Evolutionary conservation across 345 rosid genomes (phyloP).

Genomic region (Salix caprea): DNA sequence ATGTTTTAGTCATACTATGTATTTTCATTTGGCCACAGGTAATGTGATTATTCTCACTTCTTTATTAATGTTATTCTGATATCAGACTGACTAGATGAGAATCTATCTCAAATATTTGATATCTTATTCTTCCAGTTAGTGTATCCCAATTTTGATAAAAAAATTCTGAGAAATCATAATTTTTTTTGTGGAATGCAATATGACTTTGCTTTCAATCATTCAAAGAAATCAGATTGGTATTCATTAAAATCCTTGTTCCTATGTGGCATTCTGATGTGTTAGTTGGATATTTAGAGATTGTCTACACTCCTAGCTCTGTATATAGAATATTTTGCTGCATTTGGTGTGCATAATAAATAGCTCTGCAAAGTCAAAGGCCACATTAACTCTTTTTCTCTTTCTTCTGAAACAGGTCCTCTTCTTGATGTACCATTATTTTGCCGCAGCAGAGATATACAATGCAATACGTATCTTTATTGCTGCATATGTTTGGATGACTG

Average conservation of each 20-base stretch:
- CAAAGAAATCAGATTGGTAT: not conserved
- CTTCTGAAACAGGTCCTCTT: conserved; percentile 67
- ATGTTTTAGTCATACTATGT: not conserved
- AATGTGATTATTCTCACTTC: not conserved
- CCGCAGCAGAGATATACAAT: conserved; percentile 87
- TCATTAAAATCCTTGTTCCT: not conserved
- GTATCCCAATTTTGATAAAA: not conserved
- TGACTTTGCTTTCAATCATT: not conserved
- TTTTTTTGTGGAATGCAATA: not conserved
- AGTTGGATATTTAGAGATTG: conserved; percentile 1
- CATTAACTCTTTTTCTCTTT: not conserved
- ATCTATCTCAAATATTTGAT: not conserved
- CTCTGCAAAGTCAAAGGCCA: conserved; percentile 1
- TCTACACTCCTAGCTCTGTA: not conserved
- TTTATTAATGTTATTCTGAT: not conserved
- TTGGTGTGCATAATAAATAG: not conserved
- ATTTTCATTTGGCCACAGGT: not conserved
- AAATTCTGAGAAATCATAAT: not conserved
- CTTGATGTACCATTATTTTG: conserved; percentile 97
- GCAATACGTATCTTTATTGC: conserved; percentile 94
- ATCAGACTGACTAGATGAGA: not conserved
- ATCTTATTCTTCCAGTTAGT: not conserved
- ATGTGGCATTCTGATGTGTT: not conserved
- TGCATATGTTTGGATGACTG: conserved; percentile 99
- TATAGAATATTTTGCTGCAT: not conserved